Evolutionary conservation across 768 basidiomycete species (phyloP).

Genomic region (Leccinum obscurum): DNA sequence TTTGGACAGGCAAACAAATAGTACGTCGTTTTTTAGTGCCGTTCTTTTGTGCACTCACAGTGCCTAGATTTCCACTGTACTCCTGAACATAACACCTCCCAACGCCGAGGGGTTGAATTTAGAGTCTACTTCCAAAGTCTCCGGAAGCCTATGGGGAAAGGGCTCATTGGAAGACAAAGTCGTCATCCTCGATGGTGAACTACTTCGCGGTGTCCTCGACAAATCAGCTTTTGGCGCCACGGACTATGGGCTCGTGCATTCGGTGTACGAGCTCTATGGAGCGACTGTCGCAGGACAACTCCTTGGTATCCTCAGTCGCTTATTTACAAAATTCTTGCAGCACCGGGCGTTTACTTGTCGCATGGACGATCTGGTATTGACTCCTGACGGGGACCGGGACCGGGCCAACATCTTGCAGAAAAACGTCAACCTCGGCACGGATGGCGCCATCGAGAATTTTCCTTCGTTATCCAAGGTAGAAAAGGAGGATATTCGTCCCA

Average conservation of each 20-base stretch:
- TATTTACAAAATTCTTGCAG: slow-evolving; percentile 97
- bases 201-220: slow-evolving; percentile 92
- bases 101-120: slow-evolving; percentile 82
- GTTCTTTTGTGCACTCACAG: slow-evolving; percentile 2
- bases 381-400: slow-evolving; percentile 71
- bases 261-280: slow-evolving; percentile 94
- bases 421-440: slow-evolving; percentile 73
- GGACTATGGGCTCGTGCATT: slow-evolving; percentile 95
- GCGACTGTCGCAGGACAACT: slow-evolving; percentile 86
- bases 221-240: slow-evolving; percentile 97
- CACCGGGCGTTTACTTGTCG: slow-evolving; percentile 97
- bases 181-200: slow-evolving; percentile 88
- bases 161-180: slow-evolving; percentile 83
- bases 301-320: slow-evolving; percentile 87
- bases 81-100: slow-evolving; percentile 86
- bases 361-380: slow-evolving; percentile 96
- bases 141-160: slow-evolving; percentile 80
- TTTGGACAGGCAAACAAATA: slow-evolving; percentile 99
- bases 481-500: slow-evolving; percentile 52
- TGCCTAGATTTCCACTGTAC: slow-evolving; percentile 84
- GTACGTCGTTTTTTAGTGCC: slow-evolving; percentile 45
- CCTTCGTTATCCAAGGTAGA: slow-evolving; percentile 62
- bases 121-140: slow-evolving; percentile 84
- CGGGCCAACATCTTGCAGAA: slow-evolving; percentile 67
- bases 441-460: slow-evolving; percentile 89